These are phyloP conservation scores for Chrysopogon serrulatus DNA, from an alignment of 176 grass and related monocot genomes.

Conservation along the genomic window DNA sequence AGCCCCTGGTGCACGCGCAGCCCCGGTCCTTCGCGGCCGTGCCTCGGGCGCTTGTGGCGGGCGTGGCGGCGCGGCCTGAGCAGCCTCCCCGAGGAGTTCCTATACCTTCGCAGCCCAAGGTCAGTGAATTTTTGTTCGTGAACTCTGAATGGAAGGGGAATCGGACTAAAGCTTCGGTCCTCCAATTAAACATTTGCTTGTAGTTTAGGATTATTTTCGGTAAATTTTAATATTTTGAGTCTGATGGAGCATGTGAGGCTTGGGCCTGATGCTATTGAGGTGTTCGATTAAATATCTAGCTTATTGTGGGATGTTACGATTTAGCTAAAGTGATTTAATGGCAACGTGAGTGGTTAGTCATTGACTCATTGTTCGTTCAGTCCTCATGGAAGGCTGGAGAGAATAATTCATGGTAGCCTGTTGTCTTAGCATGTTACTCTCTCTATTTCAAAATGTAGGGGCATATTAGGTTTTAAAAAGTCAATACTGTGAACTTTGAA, in stretches of 20 bases:
- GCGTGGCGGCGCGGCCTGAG: conserved; percentile 9
- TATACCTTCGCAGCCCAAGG: conserved; percentile 43
- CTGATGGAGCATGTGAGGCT: neutral
- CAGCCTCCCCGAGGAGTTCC: conserved; percentile 37
- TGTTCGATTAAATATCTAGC: neutral
- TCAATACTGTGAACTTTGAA: neutral
- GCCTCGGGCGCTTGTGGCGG: conserved; percentile 15
- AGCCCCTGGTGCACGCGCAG: conserved; percentile 16
- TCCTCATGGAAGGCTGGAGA: neutral
- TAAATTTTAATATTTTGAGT: neutral
- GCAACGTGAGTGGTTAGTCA: neutral
- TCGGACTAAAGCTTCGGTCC: neutral
- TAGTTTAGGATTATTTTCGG: neutral
- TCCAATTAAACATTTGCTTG: neutral
- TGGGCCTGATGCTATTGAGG: neutral
- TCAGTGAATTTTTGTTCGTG: conserved; percentile 1
- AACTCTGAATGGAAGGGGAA: neutral
- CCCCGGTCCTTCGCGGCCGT: conserved; percentile 14
- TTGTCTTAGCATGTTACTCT: neutral
- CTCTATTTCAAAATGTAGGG: neutral
- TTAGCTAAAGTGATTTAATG: neutral
- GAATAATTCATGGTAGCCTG: neutral
- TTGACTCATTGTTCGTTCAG: neutral
- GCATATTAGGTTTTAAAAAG: neutral
- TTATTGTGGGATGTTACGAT: neutral